phyloP scores from a whole-genome alignment of 371 early-diverging fungal genomes.

The Circinella minor region DNA sequence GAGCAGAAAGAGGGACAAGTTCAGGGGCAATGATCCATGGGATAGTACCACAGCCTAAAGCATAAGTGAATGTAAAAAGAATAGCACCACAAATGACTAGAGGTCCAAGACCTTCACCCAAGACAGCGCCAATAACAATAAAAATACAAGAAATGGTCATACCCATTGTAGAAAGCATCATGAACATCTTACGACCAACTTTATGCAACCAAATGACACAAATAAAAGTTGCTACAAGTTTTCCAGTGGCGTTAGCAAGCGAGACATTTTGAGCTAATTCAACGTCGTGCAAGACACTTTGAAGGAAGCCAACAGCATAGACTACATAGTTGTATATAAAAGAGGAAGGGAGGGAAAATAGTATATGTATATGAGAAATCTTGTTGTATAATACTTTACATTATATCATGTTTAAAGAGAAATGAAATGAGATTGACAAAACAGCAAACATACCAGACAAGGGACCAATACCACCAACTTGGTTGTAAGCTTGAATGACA shows the following conservation, averaged over 20 bases:
- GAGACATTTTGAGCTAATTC: conserved; percentile 39
- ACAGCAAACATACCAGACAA: conserved; percentile 36
- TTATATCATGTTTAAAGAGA: too few relatives aligned
- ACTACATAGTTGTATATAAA: not conserved
- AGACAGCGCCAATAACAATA: conserved; percentile 40
- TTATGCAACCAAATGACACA: conserved; percentile 41
- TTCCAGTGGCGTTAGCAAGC: conserved; percentile 44
- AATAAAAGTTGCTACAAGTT: conserved; percentile 40
- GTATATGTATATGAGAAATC: not conserved
- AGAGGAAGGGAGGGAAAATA: not conserved
- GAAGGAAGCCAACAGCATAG: conserved; percentile 45
- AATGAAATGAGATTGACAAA: too few relatives aligned
- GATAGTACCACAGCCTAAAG: conserved; percentile 55
- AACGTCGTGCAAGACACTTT: conserved; percentile 33
- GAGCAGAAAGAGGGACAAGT: conserved; percentile 47
- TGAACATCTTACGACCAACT: conserved; percentile 50
- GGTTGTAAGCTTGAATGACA: conserved; percentile 54
- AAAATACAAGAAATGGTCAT: conserved; percentile 42
- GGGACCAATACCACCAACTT: conserved; percentile 56
- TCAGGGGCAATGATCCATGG: conserved; percentile 58
- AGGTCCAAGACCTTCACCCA: conserved; percentile 28
- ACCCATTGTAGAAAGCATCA: conserved; percentile 46
- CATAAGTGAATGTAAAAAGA: conserved; percentile 42
- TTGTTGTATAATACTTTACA: not conserved
- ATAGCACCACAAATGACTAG: conserved; percentile 45